phyloP scores from a whole-genome alignment of 2,329 filamentous ascomycete species.

The Exophiala sp. region DNA sequence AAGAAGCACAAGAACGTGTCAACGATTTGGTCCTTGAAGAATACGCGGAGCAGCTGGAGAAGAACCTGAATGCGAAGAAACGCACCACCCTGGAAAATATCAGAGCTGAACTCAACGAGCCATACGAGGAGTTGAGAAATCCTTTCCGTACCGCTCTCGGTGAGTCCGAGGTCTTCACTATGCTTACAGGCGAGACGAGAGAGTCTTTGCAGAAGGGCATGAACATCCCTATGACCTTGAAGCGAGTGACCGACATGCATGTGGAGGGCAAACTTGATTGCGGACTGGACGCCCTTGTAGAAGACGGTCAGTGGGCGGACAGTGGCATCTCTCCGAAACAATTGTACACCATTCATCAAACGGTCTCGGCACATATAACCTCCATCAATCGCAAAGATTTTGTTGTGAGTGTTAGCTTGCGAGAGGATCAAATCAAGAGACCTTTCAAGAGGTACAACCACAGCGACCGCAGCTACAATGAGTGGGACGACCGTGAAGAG shows the following conservation, averaged over 20 bases:
- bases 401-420: conserved; percentile 75
- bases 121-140: conserved; percentile 89
- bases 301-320: conserved; percentile 75
- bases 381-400: conserved; percentile 86
- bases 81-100: conserved; percentile 95
- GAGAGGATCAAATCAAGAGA: conserved; percentile 73
- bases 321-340: conserved; percentile 65
- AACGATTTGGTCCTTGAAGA: conserved; percentile 95
- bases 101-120: conserved; percentile 83
- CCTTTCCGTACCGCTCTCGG: conserved; percentile 64
- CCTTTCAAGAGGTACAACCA: conserved; percentile 66
- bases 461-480: conserved; percentile 55
- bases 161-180: conserved; percentile 83
- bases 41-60: conserved; percentile 92
- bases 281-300: conserved; percentile 84
- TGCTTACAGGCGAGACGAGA: conserved; percentile 89
- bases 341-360: conserved; percentile 75
- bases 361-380: conserved; percentile 79
- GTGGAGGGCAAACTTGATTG: conserved; percentile 92
- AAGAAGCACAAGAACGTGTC: conserved; percentile 89
- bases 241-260: conserved; percentile 85
- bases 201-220: conserved; percentile 82
- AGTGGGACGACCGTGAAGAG: conserved; percentile 86
- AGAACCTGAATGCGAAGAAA: conserved; percentile 89
- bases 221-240: conserved; percentile 78